Percentiles rank a stretch among this genome's conserved stretches.
Evolutionary conservation across 257 asterid species (phyloP).

Genomic region (Fraxinus quadrangulata): DNA sequence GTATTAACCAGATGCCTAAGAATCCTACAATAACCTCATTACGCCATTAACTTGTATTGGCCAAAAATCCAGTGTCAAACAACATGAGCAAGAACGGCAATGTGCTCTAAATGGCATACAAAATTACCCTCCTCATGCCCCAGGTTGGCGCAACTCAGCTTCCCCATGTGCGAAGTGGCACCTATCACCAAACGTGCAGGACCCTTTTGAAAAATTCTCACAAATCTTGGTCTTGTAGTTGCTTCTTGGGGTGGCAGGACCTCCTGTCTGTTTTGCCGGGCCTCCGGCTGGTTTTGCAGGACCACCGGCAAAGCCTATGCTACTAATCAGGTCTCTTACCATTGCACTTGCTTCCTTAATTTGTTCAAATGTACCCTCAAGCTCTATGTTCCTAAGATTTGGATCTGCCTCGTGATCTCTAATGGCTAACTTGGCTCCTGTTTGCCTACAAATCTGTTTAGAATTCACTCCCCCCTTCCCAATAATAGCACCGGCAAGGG

Average conservation of each 20-base stretch:
- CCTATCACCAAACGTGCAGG: constrained; percentile 89
- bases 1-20: too few relatives aligned
- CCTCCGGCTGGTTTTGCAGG: constrained; percentile 32
- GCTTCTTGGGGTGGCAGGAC: constrained; percentile 40
- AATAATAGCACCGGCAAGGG: constrained; percentile 82
- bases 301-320: constrained; percentile 41
- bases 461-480: constrained; percentile 94
- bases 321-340: constrained; percentile 74
- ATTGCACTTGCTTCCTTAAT: constrained; percentile 69
- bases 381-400: constrained; percentile 77
- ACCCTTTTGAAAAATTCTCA: constrained; percentile 75
- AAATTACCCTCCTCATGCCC: constrained; percentile 26
- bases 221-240: constrained; percentile 81
- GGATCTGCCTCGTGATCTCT: constrained; percentile 77
- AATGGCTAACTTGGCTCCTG: constrained; percentile 77
- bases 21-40: too few relatives aligned
- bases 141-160: constrained; percentile 66
- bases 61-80: too few relatives aligned
- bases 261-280: constrained; percentile 6
- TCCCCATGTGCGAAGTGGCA: constrained; percentile 96
- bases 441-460: constrained; percentile 81
- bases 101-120: too few relatives aligned
- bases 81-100: too few relatives aligned
- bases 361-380: constrained; percentile 85
- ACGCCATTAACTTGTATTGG: too few relatives aligned